Evolutionary conservation across 108 stramenopile genomes (phyloP), one percentile per base, ranked within the genome.

Genomic region (Cyclotella cryptica): DNA sequence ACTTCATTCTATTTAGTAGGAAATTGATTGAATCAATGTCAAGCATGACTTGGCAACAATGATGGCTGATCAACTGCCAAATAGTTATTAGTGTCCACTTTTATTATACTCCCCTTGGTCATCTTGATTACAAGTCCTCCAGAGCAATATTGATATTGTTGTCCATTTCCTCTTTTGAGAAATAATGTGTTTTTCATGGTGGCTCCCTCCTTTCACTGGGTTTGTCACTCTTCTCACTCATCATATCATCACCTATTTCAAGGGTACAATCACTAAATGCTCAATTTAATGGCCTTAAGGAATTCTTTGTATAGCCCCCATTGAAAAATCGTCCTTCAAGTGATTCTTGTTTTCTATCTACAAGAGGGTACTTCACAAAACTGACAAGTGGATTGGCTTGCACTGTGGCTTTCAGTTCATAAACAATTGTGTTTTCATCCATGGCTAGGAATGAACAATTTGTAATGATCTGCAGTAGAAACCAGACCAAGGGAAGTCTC

Each of bases 301-400:
- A 65, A 74, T 86, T 49, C 75, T 86, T 66, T 77, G 42, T 59
- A 43, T 46, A 60, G 21, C 68, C 65, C 5, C 55, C 75, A 54
- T 77, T 62, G 47, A 45, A 68, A 66, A 89, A 66, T 42, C 80
- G 65, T 17, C 90, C 92, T 71, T 96, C 94, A 63, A 96, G 94
- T 96, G 24, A 96, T 74, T 7, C 93, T 92, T 0, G 94, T 96
- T 71, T 92, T 93, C 69, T 76, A 60, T 86, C 80, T 9, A 92
- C 87, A 66, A 92, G 90, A 11, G 94, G 94, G 69, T 95, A 95
- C 49, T 87, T 90, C 45, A 92, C 94, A 80, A 95, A 90, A 27
- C 66, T 78, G 3, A 95, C 94, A 44, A 81, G 72, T 10, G 90
- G 89, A 65, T 95, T 89, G 12, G 84, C 67, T 59, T 69, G 57